These are phyloP conservation scores for Aspergillus incahuasiensis DNA, from an alignment of 495 filamentous ascomycete genomes.

Conservation along the genomic window DNA sequence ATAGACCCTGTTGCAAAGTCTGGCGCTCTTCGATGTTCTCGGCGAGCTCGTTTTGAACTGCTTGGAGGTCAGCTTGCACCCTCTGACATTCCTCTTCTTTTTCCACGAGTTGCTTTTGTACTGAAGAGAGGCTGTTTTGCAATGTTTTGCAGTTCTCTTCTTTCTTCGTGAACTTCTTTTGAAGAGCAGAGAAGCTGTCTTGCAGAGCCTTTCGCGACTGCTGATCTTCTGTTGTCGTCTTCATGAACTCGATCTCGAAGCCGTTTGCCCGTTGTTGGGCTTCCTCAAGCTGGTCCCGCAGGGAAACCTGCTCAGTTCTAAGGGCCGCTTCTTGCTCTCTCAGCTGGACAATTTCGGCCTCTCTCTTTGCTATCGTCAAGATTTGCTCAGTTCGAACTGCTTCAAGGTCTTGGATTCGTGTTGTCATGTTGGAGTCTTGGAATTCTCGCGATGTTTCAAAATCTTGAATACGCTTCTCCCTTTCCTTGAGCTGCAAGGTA, in stretches of 20 bases:
- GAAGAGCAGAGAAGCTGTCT: not conserved
- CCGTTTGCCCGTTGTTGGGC: slow-evolving; percentile 16
- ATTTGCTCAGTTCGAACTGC: slow-evolving; percentile 11
- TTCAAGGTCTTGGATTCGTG: no score
- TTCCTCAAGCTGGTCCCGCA: slow-evolving; percentile 23
- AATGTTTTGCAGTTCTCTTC: slow-evolving; percentile 12
- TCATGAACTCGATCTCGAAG: slow-evolving; percentile 17
- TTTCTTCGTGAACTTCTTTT: slow-evolving; percentile 4
- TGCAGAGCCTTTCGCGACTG: not conserved
- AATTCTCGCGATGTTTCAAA: slow-evolving; percentile 7
- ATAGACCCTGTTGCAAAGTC: not conserved
- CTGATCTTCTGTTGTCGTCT: slow-evolving; percentile 3
- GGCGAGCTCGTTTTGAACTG: not conserved
- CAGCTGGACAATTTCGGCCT: slow-evolving; percentile 19
- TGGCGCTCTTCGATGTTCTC: not conserved
- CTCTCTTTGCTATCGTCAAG: slow-evolving; percentile 16
- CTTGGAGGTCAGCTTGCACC: slow-evolving; percentile 6
- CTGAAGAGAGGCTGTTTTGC: no score
- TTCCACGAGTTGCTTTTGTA: no score
- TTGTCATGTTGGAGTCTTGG: no score
- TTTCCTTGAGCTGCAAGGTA: slow-evolving; percentile 18
- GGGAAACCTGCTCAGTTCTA: slow-evolving; percentile 14
- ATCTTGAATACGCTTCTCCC: slow-evolving; percentile 19
- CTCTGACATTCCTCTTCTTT: no score
- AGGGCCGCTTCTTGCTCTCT: slow-evolving; percentile 19